Evolutionary conservation across 345 rosid genomes (phyloP), one percentile per base, ranked within the genome.

Genomic region (Mallotus nudiflorus): DNA sequence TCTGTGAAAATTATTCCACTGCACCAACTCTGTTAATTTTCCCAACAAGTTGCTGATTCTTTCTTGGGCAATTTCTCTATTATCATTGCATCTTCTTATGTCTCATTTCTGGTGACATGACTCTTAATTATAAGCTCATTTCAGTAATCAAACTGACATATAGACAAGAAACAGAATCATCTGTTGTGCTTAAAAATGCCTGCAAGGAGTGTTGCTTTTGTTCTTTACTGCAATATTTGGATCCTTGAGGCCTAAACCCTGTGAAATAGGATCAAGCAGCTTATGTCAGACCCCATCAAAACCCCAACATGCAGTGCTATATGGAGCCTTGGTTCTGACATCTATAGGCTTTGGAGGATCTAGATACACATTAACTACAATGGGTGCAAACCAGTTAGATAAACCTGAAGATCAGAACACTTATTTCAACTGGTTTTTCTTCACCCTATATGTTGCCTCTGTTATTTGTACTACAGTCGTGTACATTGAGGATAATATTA

Each of bases 171-270:
- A n/a, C n/a, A n/a, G n/a, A 39, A 39, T 39, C 4, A 39, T 39
- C 4, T 4, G 9, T 39, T 39, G 42, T 42, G 11, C 9, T 42
- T 42, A 42, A 42, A 42, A 39, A 39, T 39, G n/a, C 9, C 3
- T 65, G 39, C 81, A 87, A 89, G 89, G 88, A 7, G 56, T 71
- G 10, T 10, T 79, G 59, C 73, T 82, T 18, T 39, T 88, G n/a
- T 64, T 85, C 49, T 24, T 82, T 11, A 80, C 85, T 1, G 67
- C 86, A 9, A 67, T 68, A 40, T 50, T 82, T 6, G 66, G 75
- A 24, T 69, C 83, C 12, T 67, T 83, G 54, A 82, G 80, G 71
- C 88, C 87, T 0, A 37, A 67, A 44, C 72, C 77, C 0, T 87
- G 85, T 73, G 67, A 62, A 12, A 61, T 0, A 0, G 79, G 64